Evolutionary conservation across 306 rosid genomes (phyloP).

Genomic region (Trifolium subterraneum): DNA sequence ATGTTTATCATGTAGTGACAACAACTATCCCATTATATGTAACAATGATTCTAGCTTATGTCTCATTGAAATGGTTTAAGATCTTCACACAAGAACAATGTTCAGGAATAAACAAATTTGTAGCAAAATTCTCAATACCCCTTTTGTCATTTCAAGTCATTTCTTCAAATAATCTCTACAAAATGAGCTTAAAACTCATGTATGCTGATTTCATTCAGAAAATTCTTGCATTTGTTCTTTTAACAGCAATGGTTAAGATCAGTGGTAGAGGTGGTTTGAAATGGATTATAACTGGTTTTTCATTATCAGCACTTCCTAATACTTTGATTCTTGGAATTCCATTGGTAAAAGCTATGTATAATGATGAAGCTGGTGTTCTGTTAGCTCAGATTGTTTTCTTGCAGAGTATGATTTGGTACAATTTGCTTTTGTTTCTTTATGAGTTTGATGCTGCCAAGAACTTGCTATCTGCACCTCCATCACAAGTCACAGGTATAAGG

Average conservation of each 20-base stretch:
- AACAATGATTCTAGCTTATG: conserved; percentile 79
- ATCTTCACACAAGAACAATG: conserved; percentile 95
- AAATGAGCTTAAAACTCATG: conserved; percentile 75
- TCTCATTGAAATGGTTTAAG: conserved; percentile 87
- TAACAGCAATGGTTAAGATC: conserved; percentile 58
- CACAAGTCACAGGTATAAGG: conserved; percentile 65
- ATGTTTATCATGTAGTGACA: conserved; percentile 69
- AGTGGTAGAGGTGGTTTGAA: conserved; percentile 62
- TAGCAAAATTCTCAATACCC: conserved; percentile 90
- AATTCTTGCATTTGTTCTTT: conserved; percentile 54
- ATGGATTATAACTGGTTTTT: conserved; percentile 71
- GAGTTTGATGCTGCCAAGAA: conserved; percentile 74
- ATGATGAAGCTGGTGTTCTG: conserved; percentile 57
- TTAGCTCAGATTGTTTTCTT: conserved; percentile 79
- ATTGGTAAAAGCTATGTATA: conserved; percentile 82
- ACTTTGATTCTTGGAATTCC: conserved; percentile 90
- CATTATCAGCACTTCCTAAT: conserved; percentile 90
- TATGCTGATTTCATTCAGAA: conserved; percentile 75
- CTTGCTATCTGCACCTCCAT: conserved; percentile 54
- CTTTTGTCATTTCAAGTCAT: conserved; percentile 81
- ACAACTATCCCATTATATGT: conserved; percentile 82
- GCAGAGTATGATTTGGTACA: conserved; percentile 93
- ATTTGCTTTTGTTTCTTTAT: conserved; percentile 71
- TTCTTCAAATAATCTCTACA: conserved; percentile 72
- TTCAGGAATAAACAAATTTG: conserved; percentile 91